Evolutionary conservation across 1,284 basidiomycete species (phyloP), one percentile per base, ranked within the genome.

Genomic region (Somion occarium): DNA sequence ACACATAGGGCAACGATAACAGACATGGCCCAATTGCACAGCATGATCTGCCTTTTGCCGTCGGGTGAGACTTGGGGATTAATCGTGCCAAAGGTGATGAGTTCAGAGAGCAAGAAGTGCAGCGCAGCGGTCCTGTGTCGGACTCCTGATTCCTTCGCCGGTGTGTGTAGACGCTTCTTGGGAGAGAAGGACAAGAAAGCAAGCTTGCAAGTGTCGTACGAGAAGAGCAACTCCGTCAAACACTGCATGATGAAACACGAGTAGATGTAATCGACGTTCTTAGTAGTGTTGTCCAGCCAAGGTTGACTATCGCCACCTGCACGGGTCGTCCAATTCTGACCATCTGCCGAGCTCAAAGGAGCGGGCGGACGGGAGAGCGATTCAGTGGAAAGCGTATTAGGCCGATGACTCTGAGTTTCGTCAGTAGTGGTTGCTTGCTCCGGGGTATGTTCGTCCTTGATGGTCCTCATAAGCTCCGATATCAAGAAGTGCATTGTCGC

Each of bases 1-100:
- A 93, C 87, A 59, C 95, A 97, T 18, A 99, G 79, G 0, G 94
- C 91, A 27, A 97, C 90, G 34, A 98, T 72, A 48, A 97, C 83
- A 23, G 92, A 92, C 79, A 93, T 92, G 0, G 93, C 91, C 91
- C 92, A 97, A 60, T 85, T 87, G 63, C 86, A 88, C 5, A 94
- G 69, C 34, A 82, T 77, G 45, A 86, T 73, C 51, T 78, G 76
- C 57, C 75, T 78, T 54, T 80, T 80, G 30, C 74, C 70, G 48
- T 78, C 79, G 1, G 74, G 63, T 49, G 78, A 74, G 5, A 79
- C 75, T 38, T 80, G 77, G 30, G 80, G 69, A 56, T 82, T 76
- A 54, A 92, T 80, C 1, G 83, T 82, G n/a, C 85, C 82, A 57
- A 84, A 87, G 9, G 88, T 85, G 50, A 93, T 75, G 19, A 94